Evolutionary conservation across 331 rosid species (phyloP).

Genomic region (Stylosanthes scabra): DNA sequence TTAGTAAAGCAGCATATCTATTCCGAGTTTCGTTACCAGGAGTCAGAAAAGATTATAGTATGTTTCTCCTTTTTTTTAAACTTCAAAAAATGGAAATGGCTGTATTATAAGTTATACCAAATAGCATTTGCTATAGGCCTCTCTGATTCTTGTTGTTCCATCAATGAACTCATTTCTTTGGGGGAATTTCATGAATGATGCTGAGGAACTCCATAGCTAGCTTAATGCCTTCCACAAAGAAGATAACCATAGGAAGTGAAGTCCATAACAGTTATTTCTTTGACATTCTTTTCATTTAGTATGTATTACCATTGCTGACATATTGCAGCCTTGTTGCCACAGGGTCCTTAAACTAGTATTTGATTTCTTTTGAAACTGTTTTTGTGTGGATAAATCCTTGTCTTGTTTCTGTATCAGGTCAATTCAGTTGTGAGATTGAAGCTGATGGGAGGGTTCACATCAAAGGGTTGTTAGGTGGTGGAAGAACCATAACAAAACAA

Average conservation of each 20-base stretch:
- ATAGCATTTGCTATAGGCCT: conserved; percentile 6
- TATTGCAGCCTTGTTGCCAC: neutral
- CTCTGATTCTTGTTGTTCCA: conserved; percentile 15
- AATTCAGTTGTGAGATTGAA: conserved; percentile 71
- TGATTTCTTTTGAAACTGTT: neutral
- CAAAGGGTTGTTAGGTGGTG: conserved; percentile 67
- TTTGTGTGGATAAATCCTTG: neutral
- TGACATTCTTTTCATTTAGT: conserved; percentile 7
- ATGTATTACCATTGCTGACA: conserved; percentile 3
- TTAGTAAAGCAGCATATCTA: conserved; percentile 73
- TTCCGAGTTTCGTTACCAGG: conserved; percentile 88
- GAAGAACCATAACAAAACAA: conserved; percentile 55
- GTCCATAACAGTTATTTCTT: conserved; percentile 3
- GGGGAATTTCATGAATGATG: neutral
- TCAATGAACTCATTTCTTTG: conserved; percentile 5
- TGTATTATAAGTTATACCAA: neutral
- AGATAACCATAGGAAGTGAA: conserved; percentile 1
- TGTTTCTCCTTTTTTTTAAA: conserved; percentile 38
- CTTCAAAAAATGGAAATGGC: conserved; percentile 20
- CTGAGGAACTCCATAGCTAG: conserved; percentile 1
- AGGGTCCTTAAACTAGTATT: neutral
- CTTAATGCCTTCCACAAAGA: conserved; percentile 3
- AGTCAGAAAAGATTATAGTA: conserved; percentile 62
- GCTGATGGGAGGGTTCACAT: conserved; percentile 83
- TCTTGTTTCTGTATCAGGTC: conserved; percentile 48